These are phyloP conservation scores for Microstegium vimineum DNA, from an alignment of 176 grass and related monocot species.

Conservation along the genomic window DNA sequence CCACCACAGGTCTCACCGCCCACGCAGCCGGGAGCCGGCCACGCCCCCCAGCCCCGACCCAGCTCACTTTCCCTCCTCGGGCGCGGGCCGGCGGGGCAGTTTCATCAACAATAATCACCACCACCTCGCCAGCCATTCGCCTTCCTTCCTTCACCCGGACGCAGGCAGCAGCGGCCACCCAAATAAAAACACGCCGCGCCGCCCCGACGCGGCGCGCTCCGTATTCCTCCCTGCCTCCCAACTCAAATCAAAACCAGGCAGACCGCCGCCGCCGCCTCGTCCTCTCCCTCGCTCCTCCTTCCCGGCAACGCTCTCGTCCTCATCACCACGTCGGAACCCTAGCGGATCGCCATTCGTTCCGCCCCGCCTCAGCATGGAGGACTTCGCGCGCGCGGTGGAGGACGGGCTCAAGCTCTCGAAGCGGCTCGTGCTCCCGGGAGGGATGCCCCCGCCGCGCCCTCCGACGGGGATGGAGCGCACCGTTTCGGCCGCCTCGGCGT, in stretches of 20 bases:
- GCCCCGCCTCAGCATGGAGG: conserved; percentile 29
- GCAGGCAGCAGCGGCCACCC: not conserved
- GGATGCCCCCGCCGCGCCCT: conserved; percentile 36
- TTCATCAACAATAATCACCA: conserved; percentile 15
- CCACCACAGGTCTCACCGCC: too few species aligned
- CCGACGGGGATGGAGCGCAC: conserved; percentile 48
- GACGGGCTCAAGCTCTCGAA: conserved; percentile 76
- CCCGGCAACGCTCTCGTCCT: not conserved
- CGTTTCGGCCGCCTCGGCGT: not conserved
- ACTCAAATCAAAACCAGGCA: not conserved
- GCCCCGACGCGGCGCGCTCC: conserved; percentile 32
- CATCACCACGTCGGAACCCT: conserved; percentile 23
- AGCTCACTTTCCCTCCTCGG: conserved; percentile 20
- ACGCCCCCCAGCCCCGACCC: too few species aligned
- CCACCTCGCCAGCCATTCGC: too few species aligned
- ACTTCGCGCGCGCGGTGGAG: conserved; percentile 73
- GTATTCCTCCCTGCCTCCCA: not conserved
- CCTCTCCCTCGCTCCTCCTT: not conserved
- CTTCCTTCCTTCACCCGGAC: not conserved
- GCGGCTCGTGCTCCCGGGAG: conserved; percentile 49
- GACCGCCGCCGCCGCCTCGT: not conserved
- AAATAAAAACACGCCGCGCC: conserved; percentile 29
- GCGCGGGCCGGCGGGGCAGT: not conserved
- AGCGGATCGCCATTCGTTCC: conserved; percentile 2
- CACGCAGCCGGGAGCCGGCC: too few species aligned